phyloP scores from a whole-genome alignment of 306 rosid genomes.

The Acacia melanoxylon region DNA sequence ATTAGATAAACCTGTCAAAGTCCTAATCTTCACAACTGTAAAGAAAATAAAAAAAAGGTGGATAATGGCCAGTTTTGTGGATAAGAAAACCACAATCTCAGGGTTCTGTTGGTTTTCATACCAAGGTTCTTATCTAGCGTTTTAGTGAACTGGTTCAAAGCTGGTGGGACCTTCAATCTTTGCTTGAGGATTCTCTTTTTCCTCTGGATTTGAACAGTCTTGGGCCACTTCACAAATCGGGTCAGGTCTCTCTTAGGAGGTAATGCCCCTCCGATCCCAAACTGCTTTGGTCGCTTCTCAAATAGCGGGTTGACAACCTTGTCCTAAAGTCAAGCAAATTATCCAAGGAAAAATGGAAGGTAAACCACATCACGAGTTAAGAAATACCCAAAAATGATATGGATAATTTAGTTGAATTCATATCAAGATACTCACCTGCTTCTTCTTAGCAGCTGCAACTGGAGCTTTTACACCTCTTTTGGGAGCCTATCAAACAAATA shows the following conservation, averaged over 20 bases:
- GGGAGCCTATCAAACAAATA: slow-evolving; percentile 39
- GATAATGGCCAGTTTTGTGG: background rate
- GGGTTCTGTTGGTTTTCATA: background rate
- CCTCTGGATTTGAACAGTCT: background rate
- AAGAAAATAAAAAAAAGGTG: background rate
- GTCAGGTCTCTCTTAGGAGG: background rate
- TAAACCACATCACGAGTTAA: background rate
- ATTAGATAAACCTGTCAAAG: background rate
- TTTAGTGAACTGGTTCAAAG: background rate
- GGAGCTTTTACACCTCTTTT: slow-evolving; percentile 49
- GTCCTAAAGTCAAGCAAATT: slow-evolving; percentile 32
- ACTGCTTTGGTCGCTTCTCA: slow-evolving; percentile 61
- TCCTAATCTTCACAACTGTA: background rate
- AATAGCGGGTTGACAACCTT: slow-evolving; percentile 68
- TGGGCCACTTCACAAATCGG: background rate
- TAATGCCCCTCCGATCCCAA: background rate
- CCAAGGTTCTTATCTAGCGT: background rate
- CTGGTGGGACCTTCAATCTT: background rate
- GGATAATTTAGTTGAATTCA: background rate
- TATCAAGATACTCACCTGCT: slow-evolving; percentile 28
- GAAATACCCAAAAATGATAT: background rate
- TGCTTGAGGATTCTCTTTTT: background rate
- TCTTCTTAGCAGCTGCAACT: slow-evolving; percentile 47
- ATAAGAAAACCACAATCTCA: background rate
- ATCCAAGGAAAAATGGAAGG: background rate